Conservation (phyloP, 2,329 filamentous ascomycete genomes). For the Thyridium curvatum region DNA sequence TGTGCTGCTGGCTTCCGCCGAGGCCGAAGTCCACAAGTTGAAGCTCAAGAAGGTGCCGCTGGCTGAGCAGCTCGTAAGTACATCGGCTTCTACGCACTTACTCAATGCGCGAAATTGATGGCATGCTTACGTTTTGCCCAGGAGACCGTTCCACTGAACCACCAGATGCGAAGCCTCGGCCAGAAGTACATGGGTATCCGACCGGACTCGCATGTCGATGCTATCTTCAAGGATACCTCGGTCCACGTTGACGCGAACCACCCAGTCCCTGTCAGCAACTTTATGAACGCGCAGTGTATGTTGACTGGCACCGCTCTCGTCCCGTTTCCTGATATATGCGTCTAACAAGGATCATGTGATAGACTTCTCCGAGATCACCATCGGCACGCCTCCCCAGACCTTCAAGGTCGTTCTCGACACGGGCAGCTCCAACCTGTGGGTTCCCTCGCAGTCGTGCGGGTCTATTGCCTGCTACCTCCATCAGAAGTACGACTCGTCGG, state of each 20-base stretch:
- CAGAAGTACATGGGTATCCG: slow-evolving; percentile 95
- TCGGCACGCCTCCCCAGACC: slow-evolving; percentile 84
- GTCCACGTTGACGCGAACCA: slow-evolving; percentile 63
- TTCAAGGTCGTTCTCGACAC: slow-evolving; percentile 99
- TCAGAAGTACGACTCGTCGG: slow-evolving; percentile 87
- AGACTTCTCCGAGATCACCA: slow-evolving; percentile 96
- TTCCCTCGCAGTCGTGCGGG: slow-evolving; percentile 81
- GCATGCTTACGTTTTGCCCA: slow-evolving; percentile 26
- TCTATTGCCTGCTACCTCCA: slow-evolving; percentile 99
- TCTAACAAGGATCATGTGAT: slow-evolving; percentile 3
- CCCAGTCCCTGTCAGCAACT: slow-evolving; percentile 88
- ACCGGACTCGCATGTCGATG: slow-evolving; percentile 61
- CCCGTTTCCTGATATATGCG: slow-evolving; percentile 3
- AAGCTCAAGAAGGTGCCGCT: slow-evolving; percentile 96
- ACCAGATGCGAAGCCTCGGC: slow-evolving; percentile 74
- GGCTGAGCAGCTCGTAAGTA: slow-evolving; percentile 79
- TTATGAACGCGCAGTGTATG: slow-evolving; percentile 97
- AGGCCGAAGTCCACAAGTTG: slow-evolving; percentile 88
- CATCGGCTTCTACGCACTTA: not conserved
- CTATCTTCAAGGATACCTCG: slow-evolving; percentile 72
- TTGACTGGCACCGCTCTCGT: slow-evolving; percentile 8
- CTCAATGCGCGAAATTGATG: not conserved
- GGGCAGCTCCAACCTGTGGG: slow-evolving; percentile 98
- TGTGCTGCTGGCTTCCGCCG: slow-evolving; percentile 73
- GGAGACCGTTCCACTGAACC: slow-evolving; percentile 72